Evolutionary conservation across 2,329 filamentous ascomycete species (phyloP).

Genomic region (Geoglossum cookeanum): DNA sequence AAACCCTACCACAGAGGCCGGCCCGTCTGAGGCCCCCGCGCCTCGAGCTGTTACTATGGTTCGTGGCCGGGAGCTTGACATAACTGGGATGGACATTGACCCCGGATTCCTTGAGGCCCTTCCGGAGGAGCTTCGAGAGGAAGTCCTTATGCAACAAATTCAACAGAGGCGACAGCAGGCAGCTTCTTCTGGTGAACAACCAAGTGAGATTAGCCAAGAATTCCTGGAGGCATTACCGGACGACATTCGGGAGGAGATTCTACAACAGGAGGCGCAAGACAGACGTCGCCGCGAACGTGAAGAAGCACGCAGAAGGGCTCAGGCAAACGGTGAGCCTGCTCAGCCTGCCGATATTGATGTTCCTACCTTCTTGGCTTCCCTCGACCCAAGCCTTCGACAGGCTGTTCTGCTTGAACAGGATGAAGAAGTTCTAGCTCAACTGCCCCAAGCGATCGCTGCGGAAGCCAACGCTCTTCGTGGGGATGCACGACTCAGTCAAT

Average conservation of each 20-base stretch:
- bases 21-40: slow-evolving; percentile 26
- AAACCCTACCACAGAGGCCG: slow-evolving; percentile 22
- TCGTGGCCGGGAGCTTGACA: slow-evolving; percentile 71
- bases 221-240: slow-evolving; percentile 85
- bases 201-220: slow-evolving; percentile 73
- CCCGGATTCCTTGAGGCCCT: slow-evolving; percentile 87
- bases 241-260: slow-evolving; percentile 75
- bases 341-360: slow-evolving; percentile 69
- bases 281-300: slow-evolving; percentile 76
- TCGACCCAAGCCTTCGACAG: slow-evolving; percentile 67
- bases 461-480: slow-evolving; percentile 60
- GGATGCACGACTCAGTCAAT: slow-evolving; percentile 33
- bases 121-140: slow-evolving; percentile 90
- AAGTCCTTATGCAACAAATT: slow-evolving; percentile 83
- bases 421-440: slow-evolving; percentile 62
- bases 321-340: slow-evolving; percentile 26
- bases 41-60: slow-evolving; percentile 63
- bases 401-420: slow-evolving; percentile 84
- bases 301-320: slow-evolving; percentile 50
- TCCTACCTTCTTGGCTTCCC: slow-evolving; percentile 77
- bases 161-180: slow-evolving; percentile 67
- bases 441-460: slow-evolving; percentile 70
- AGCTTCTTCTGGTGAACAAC: slow-evolving; percentile 48
- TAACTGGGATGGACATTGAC: slow-evolving; percentile 88
- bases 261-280: slow-evolving; percentile 77